These are phyloP conservation scores for Trichosanthes cucumerina DNA, from an alignment of 306 rosid species.

Conservation along the genomic window DNA sequence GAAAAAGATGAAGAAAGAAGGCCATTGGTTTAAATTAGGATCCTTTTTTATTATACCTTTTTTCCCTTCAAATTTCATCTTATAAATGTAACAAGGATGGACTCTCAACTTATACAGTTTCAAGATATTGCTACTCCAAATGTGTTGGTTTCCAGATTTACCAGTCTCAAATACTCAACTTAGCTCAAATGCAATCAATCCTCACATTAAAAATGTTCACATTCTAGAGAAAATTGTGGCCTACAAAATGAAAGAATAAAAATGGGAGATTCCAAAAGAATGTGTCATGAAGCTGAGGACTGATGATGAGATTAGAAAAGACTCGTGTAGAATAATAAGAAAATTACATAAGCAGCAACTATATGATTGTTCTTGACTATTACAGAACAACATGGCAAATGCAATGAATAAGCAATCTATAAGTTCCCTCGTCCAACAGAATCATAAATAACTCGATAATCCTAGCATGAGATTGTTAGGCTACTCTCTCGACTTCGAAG, in stretches of 20 bases:
- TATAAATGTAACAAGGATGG: neutral
- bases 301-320: neutral
- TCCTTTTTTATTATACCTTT: neutral
- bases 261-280: too few relatives aligned
- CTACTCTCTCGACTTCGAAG: neutral
- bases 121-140: neutral
- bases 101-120: neutral
- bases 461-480: neutral
- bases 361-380: neutral
- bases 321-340: neutral
- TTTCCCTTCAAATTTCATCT: neutral
- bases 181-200: neutral
- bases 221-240: neutral
- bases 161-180: neutral
- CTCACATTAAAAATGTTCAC: too few relatives aligned
- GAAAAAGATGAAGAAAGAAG: constrained; percentile 47
- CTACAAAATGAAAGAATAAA: neutral
- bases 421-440: neutral
- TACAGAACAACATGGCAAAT: neutral
- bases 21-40: constrained; percentile 35
- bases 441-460: neutral
- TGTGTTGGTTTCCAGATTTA: neutral
- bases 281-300: too few relatives aligned
- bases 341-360: neutral
- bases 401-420: neutral